phyloP scores from a whole-genome alignment of 2,329 filamentous ascomycete species.

The Aspergillus quadricinctus region DNA sequence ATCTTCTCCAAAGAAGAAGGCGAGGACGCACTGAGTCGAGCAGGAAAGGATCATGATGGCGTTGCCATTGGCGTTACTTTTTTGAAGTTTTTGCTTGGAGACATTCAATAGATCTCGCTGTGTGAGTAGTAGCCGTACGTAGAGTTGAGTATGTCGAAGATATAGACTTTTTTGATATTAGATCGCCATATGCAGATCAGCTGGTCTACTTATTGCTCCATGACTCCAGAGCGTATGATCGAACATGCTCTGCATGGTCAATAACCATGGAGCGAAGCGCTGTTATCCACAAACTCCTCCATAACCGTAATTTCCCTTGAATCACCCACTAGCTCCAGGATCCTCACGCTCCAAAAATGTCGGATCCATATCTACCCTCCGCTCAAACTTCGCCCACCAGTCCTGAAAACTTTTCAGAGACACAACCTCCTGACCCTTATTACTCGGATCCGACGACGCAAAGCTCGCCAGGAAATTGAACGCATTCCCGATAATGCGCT shows the following conservation, averaged over 20 bases:
- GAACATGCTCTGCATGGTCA: neutral
- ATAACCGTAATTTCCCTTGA: neutral
- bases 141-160: neutral
- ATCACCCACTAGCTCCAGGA: constrained; percentile 29
- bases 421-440: constrained; percentile 72
- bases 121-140: neutral
- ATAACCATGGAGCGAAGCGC: neutral
- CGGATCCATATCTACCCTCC: constrained; percentile 77
- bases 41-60: constrained; percentile 69
- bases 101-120: constrained; percentile 1
- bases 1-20: constrained; percentile 68
- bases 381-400: constrained; percentile 98
- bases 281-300: neutral
- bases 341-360: constrained; percentile 76
- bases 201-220: neutral
- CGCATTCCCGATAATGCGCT: constrained; percentile 92
- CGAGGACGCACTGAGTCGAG: constrained; percentile 63
- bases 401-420: constrained; percentile 93
- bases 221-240: neutral
- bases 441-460: constrained; percentile 54
- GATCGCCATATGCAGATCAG: no score
- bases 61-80: constrained; percentile 70
- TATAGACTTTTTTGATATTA: neutral
- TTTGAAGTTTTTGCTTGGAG: constrained; percentile 67
- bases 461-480: constrained; percentile 96